These are phyloP conservation scores for Platanthera guangdongensis DNA, from an alignment of 106 monocot genomes.

Conservation along the genomic window DNA sequence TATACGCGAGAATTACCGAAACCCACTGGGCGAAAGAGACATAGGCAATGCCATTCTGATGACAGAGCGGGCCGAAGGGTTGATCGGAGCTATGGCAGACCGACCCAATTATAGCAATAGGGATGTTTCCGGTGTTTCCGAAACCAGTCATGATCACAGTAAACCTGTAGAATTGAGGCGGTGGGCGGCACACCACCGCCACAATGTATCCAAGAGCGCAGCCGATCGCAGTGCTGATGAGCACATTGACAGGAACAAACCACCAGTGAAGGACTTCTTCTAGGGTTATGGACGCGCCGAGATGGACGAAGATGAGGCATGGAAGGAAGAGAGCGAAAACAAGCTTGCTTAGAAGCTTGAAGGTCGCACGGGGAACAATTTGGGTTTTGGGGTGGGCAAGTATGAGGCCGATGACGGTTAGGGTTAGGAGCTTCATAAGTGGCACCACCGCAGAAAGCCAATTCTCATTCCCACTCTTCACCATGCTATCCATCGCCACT, in stretches of 20 bases:
- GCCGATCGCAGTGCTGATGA: slow-evolving; percentile 60
- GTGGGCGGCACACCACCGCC: slow-evolving; percentile 60
- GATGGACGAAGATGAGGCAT: slow-evolving; percentile 87
- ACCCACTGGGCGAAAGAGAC: slow-evolving; percentile 94
- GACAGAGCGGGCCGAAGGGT: slow-evolving; percentile 69
- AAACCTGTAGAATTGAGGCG: slow-evolving; percentile 68
- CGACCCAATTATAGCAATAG: slow-evolving; percentile 80
- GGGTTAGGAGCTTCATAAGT: slow-evolving; percentile 65
- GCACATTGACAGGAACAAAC: slow-evolving; percentile 85
- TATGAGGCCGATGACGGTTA: slow-evolving; percentile 70
- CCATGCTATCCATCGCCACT: background rate
- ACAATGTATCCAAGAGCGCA: slow-evolving; percentile 73
- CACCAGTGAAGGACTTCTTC: slow-evolving; percentile 52
- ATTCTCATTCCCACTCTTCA: slow-evolving; percentile 5
- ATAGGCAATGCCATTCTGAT: slow-evolving; percentile 59
- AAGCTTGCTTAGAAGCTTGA: slow-evolving; percentile 85
- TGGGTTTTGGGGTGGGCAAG: slow-evolving; percentile 63
- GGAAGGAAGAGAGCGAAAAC: slow-evolving; percentile 95
- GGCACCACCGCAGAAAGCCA: slow-evolving; percentile 61
- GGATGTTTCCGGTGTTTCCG: slow-evolving; percentile 94
- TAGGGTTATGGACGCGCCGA: slow-evolving; percentile 71
- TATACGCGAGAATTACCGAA: slow-evolving; percentile 84
- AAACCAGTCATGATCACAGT: slow-evolving; percentile 82
- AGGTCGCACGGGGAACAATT: slow-evolving; percentile 72
- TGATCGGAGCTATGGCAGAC: slow-evolving; percentile 68